Conservation (phyloP, 75 land plant genomes). For the Pseudotsuga menziesii region DNA sequence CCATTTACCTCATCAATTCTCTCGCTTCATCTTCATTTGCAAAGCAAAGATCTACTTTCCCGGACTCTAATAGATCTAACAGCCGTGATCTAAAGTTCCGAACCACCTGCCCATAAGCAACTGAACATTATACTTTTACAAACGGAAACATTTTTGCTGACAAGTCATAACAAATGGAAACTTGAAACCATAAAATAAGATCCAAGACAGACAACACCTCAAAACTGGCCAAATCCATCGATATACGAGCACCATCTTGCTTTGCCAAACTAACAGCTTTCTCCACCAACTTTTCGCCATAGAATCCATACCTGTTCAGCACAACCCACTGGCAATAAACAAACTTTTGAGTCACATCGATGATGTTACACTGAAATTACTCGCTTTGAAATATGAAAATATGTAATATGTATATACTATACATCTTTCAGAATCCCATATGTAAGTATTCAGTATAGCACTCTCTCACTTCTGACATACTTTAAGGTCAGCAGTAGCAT, state of each 20-base stretch:
- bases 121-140: not conserved
- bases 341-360: not conserved
- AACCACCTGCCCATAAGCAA: slow-evolving; percentile 59
- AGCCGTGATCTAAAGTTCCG: slow-evolving; percentile 60
- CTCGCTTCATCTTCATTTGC: slow-evolving; percentile 96
- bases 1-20: slow-evolving; percentile 66
- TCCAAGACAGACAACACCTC: slow-evolving; percentile 46
- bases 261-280: slow-evolving; percentile 69
- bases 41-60: slow-evolving; percentile 84
- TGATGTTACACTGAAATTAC: not conserved
- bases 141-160: not conserved
- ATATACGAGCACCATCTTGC: slow-evolving; percentile 63
- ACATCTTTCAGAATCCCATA: not conserved
- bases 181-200: not conserved
- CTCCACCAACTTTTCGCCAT: slow-evolving; percentile 37
- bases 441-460: not conserved
- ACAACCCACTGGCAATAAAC: slow-evolving; percentile 28
- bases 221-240: slow-evolving; percentile 93
- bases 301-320: slow-evolving; percentile 44
- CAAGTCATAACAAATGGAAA: not conserved
- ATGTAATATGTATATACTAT: not conserved
- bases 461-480: not conserved
- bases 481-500: not conserved
- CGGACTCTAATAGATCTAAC: slow-evolving; percentile 57
- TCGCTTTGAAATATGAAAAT: not conserved